phyloP scores from a whole-genome alignment of 305 asterid genomes.

The Solanum hybrid region DNA sequence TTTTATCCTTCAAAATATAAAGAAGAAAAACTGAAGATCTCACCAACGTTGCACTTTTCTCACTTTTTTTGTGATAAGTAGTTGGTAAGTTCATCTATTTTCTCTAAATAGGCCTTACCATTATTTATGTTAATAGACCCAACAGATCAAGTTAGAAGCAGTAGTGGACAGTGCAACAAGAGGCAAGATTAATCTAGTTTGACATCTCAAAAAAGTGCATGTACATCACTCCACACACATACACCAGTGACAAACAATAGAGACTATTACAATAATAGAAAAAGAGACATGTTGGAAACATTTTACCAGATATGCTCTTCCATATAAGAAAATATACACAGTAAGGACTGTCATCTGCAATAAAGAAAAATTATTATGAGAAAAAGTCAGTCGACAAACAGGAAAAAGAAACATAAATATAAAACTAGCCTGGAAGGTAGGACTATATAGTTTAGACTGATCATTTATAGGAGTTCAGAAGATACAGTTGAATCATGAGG shows the following conservation, averaged over 20 bases:
- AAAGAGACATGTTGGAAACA: constrained; percentile 9
- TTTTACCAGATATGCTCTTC: constrained; percentile 93
- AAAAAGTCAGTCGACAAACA: constrained; percentile 2
- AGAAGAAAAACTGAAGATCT: neutral
- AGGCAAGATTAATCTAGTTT: neutral
- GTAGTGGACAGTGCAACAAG: neutral
- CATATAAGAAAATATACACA: constrained; percentile 80
- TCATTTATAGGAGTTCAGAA: neutral
- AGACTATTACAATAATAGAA: neutral
- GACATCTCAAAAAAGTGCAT: neutral
- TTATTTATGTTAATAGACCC: neutral
- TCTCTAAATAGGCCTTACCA: neutral
- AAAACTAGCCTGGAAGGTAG: neutral
- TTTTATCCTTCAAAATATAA: neutral
- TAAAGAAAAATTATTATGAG: constrained; percentile 14
- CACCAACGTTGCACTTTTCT: neutral
- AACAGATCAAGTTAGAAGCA: neutral
- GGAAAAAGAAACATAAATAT: neutral
- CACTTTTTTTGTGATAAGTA: neutral
- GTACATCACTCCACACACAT: neutral
- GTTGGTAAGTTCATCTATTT: neutral
- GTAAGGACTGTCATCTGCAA: constrained; percentile 99
- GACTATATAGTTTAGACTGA: neutral
- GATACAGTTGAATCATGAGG: neutral
- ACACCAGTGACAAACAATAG: neutral